Base-by-base conservation (phyloP, 345 rosid species). In the Nasturtium officinale region DNA sequence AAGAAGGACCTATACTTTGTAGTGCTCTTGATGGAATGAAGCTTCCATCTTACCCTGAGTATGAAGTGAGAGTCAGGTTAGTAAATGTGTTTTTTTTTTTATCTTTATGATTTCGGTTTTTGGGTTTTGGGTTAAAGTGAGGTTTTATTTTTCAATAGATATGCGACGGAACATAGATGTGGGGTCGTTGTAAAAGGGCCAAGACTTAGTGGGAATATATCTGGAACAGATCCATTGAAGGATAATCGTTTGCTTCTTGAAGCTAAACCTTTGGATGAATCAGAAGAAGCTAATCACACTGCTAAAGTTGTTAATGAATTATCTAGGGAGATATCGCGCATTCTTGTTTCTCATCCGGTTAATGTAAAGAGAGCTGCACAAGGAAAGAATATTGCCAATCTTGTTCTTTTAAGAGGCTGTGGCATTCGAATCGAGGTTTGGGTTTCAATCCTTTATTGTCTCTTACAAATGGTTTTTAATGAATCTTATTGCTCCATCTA, bases 131-230 rank as follows among this genome's bases (percentile, higher is more conserved):
- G 20, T 17, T n/a, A 29, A n/a, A 28, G 37, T 16, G 1, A 7
- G 35, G 1, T 7, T 55, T 29, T n/a, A n/a, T n/a, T n/a, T 17
- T 54, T 15, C 12, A 9, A 55, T 0, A 55, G 99, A 86, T 95
- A 95, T 82, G 99, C 97, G 21, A 95, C 97, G 30, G 97, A 95
- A 71, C 97, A 95, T 64, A 85, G 96, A 83, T 91, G 96, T 73
- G 97, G 99, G 32, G 97, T 95, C 67, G 99, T 95, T 78, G 99
- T 91, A 16, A 89, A 91, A 76, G 97, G 99, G 29, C 94, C 96
- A 60, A 85, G 74, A 75, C 79, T 95, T 29, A 95, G 97, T 66
- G 96, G 97, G 61, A 95, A 91, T 77, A 89, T 95, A 84, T 89
- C 96, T 51, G 96, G 97, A 79, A 95, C 97, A 18, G 99, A 95